These are phyloP conservation scores for Oehlia diaphana DNA, from an alignment of 192 early-diverging fungal species.

Conservation along the genomic window DNA sequence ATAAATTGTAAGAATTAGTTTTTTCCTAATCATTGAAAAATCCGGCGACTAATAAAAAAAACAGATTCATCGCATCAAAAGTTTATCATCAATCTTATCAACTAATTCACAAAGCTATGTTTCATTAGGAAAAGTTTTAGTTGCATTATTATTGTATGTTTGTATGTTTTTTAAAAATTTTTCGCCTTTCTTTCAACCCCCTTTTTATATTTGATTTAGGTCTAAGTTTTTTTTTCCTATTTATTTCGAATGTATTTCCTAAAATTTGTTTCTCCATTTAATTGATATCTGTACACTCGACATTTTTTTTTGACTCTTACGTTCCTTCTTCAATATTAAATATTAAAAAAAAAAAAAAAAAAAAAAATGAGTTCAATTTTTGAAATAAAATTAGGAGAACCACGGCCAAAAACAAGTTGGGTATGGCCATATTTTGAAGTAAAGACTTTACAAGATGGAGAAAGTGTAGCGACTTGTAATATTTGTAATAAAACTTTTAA, in stretches of 20 bases:
- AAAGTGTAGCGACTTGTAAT: neutral
- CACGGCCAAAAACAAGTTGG: slow-evolving; percentile 4
- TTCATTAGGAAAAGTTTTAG: neutral
- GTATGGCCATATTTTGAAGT: slow-evolving; percentile 14
- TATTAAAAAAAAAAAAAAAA: neutral
- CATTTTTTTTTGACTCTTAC: neutral
- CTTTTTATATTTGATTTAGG: neutral
- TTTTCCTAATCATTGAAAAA: no score
- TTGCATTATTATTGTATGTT: neutral
- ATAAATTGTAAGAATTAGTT: no score
- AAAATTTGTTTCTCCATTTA: neutral
- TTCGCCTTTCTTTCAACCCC: no score
- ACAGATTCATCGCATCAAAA: no score
- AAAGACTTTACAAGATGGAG: slow-evolving; percentile 12
- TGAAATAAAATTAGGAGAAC: slow-evolving; percentile 18
- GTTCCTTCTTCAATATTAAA: no score
- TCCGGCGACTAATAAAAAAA: no score
- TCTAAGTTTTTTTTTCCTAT: neutral
- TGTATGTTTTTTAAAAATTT: neutral
- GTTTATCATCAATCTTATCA: no score
- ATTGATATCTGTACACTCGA: neutral
- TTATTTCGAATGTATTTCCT: neutral
- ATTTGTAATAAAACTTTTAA: slow-evolving; percentile 5
- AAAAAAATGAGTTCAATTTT: neutral
- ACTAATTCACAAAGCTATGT: no score